A percentile compares a stretch with the other conserved stretches of the same genome.
These are phyloP conservation scores for Aureobasidium sp. DNA, from an alignment of 2,329 filamentous ascomycete genomes.

Conservation along the genomic window DNA sequence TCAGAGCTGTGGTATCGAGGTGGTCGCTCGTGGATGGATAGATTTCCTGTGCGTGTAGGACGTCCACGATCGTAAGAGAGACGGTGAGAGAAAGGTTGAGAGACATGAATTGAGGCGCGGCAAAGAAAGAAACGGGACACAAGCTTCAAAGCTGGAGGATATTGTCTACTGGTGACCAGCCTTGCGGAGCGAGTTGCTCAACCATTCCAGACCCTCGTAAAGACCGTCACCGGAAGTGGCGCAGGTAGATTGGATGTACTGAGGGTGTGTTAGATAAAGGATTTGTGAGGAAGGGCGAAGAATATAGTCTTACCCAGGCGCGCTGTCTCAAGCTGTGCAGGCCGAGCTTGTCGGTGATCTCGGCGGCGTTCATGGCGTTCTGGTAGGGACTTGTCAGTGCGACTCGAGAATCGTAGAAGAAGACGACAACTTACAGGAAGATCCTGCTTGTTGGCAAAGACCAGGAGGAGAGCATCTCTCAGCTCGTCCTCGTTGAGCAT, in stretches of 20 bases:
- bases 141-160: slow-evolving; percentile 12
- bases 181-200: slow-evolving; percentile 50
- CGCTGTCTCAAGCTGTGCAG: slow-evolving; percentile 98
- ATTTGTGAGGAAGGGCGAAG: no score
- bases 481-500: slow-evolving; percentile 98
- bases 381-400: slow-evolving; percentile 33
- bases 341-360: slow-evolving; percentile 99
- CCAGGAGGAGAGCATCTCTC: slow-evolving; percentile 86
- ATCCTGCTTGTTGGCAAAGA: slow-evolving; percentile 99
- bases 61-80: slow-evolving; percentile 2
- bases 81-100: slow-evolving; percentile 13
- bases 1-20: background rate
- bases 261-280: slow-evolving; percentile 15
- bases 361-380: slow-evolving; percentile 99
- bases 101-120: slow-evolving; percentile 13
- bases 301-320: slow-evolving; percentile 71
- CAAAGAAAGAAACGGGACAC: slow-evolving; percentile 7
- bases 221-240: slow-evolving; percentile 98
- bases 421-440: slow-evolving; percentile 59
- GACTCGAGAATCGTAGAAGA: background rate
- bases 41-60: background rate
- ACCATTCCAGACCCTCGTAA: slow-evolving; percentile 84
- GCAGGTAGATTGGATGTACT: slow-evolving; percentile 99
- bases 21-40: background rate
- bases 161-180: slow-evolving; percentile 41